Evolutionary conservation across 495 filamentous ascomycete genomes (phyloP).

Genomic region (Choiromyces venosus): DNA sequence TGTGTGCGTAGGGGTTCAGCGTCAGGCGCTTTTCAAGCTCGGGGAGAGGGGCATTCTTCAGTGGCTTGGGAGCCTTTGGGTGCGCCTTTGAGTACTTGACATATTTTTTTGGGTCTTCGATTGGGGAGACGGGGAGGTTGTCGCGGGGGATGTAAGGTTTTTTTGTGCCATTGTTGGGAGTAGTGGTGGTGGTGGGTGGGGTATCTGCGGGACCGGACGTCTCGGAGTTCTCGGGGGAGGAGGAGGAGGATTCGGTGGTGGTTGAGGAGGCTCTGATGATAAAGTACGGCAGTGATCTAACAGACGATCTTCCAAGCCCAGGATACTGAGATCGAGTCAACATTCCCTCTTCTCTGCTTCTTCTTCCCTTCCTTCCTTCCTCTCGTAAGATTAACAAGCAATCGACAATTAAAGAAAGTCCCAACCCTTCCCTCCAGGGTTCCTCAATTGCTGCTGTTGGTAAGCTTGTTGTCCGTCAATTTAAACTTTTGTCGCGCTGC

Average conservation of each 20-base stretch:
- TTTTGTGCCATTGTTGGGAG: background rate
- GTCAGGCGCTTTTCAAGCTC: conserved; percentile 25
- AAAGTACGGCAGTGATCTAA: background rate
- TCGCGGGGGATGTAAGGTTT: conserved; percentile 26
- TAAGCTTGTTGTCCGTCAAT: no score
- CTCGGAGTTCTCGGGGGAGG: background rate
- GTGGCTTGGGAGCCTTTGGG: conserved; percentile 19
- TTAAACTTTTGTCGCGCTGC: background rate
- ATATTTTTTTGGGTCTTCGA: conserved; percentile 32
- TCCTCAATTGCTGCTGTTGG: background rate
- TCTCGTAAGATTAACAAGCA: background rate
- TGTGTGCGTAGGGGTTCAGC: conserved; percentile 35
- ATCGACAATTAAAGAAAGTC: background rate
- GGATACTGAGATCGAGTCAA: background rate
- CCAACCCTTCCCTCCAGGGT: background rate
- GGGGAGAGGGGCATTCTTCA: conserved; percentile 19
- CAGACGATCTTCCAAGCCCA: background rate
- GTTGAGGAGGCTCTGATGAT: background rate
- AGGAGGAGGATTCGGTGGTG: background rate
- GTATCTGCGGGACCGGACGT: background rate
- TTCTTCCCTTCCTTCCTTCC: background rate
- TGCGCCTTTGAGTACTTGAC: conserved; percentile 24
- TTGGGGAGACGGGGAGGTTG: conserved; percentile 24
- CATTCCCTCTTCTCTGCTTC: background rate
- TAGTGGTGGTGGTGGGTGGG: background rate